phyloP scores from a whole-genome alignment of 2,329 filamentous ascomycete species.

The Orbilia brochopaga region DNA sequence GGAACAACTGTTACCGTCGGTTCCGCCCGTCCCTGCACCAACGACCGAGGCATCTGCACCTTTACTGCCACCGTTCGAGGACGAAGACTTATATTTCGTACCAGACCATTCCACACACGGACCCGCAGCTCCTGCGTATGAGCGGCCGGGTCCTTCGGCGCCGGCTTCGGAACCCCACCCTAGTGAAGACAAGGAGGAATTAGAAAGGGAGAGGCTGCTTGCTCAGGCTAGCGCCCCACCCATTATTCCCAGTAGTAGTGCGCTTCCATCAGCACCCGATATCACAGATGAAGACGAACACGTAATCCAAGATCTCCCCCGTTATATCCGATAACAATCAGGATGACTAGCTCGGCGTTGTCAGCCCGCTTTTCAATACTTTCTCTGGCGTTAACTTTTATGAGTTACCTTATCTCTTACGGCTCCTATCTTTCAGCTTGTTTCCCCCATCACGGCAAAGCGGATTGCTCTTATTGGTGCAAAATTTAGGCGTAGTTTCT shows the following conservation, averaged over 20 bases:
- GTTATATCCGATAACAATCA: conserved; percentile 30
- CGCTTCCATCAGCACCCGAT: conserved; percentile 51
- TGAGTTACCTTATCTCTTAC: too few species aligned
- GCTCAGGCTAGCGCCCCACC: conserved; percentile 69
- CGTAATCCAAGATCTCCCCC: conserved; percentile 30
- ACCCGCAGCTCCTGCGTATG: conserved; percentile 40
- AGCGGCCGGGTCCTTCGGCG: conserved; percentile 45
- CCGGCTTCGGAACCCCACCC: conserved; percentile 54
- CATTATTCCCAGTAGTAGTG: conserved; percentile 55
- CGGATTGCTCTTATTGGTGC: too few species aligned
- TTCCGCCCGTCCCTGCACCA: conserved; percentile 55
- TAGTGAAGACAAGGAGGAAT: conserved; percentile 78
- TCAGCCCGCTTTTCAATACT: not conserved
- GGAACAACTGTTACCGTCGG: conserved; percentile 51
- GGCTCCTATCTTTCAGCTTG: too few species aligned
- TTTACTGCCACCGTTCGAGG: conserved; percentile 56
- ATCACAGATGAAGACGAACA: conserved; percentile 36
- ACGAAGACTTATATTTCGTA: conserved; percentile 58
- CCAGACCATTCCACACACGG: conserved; percentile 44
- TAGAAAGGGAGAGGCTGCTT: conserved; percentile 71
- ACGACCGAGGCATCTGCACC: conserved; percentile 60
- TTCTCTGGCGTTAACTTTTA: too few species aligned
- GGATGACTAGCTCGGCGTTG: not conserved
- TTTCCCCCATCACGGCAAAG: too few species aligned
- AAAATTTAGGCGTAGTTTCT: too few species aligned